These are phyloP conservation scores for Penicillium sp. DNA, from an alignment of 2,329 filamentous ascomycete genomes.

Conservation along the genomic window DNA sequence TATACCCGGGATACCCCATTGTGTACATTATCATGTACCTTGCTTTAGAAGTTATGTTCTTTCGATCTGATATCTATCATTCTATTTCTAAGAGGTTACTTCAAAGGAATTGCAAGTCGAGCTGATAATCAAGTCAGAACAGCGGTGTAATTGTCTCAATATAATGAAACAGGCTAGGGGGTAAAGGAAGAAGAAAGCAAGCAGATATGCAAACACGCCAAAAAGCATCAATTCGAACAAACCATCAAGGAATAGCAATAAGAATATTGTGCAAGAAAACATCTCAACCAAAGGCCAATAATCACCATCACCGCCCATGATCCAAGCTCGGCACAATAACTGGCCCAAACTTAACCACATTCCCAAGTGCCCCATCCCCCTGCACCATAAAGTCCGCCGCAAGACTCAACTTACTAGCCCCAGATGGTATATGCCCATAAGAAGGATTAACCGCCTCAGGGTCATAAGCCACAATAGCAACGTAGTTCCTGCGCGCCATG, in stretches of 20 bases:
- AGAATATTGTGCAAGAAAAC: slow-evolving; percentile 1
- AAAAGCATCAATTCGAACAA: neutral
- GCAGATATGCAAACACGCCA: slow-evolving; percentile 2
- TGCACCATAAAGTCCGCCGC: slow-evolving; percentile 98
- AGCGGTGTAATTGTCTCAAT: neutral
- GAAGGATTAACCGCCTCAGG: slow-evolving; percentile 66
- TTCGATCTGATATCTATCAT: neutral
- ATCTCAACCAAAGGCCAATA: neutral
- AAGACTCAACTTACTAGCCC: slow-evolving; percentile 65
- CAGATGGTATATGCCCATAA: slow-evolving; percentile 33
- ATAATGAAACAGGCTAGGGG: neutral
- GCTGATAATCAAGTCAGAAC: neutral
- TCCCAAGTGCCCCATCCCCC: slow-evolving; percentile 75
- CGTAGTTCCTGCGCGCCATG: slow-evolving; percentile 91
- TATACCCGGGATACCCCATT: neutral
- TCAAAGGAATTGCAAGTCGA: neutral
- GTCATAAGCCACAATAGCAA: slow-evolving; percentile 91
- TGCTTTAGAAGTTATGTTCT: neutral
- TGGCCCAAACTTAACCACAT: slow-evolving; percentile 92
- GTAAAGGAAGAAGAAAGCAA: neutral
- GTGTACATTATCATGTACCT: neutral
- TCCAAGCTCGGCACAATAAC: slow-evolving; percentile 89
- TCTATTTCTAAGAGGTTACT: neutral
- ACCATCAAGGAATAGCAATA: slow-evolving; percentile 4
- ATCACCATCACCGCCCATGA: slow-evolving; percentile 57